Evolutionary conservation across 495 filamentous ascomycete species (phyloP).

Genomic region (Podospora comata): DNA sequence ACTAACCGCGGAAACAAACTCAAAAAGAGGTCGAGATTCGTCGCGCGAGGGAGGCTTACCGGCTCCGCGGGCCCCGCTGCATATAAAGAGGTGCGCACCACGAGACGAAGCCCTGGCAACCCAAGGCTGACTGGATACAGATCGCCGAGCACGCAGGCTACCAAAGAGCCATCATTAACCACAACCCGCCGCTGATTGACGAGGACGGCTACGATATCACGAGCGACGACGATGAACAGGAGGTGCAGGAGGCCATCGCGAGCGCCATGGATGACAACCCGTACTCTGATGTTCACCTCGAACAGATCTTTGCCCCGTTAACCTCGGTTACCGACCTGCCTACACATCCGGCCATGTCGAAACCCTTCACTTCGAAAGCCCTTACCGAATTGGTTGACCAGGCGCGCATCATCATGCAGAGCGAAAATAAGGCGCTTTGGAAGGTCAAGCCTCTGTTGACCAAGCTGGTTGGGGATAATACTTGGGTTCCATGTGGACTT

Average conservation of each 20-base stretch:
- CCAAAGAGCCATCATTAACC: slow-evolving; percentile 75
- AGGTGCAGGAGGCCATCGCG: slow-evolving; percentile 59
- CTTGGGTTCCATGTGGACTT: slow-evolving; percentile 70
- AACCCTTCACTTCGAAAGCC: slow-evolving; percentile 75
- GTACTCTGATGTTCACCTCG: slow-evolving; percentile 74
- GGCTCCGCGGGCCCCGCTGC: slow-evolving; percentile 64
- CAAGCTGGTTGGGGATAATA: slow-evolving; percentile 72
- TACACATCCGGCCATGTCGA: slow-evolving; percentile 76
- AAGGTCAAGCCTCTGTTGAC: slow-evolving; percentile 74
- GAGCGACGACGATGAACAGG: slow-evolving; percentile 71
- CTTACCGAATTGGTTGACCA: slow-evolving; percentile 75
- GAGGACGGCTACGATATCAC: slow-evolving; percentile 84
- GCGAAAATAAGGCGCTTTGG: slow-evolving; percentile 72
- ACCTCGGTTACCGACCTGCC: slow-evolving; percentile 83
- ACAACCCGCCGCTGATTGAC: slow-evolving; percentile 71
- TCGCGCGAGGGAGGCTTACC: slow-evolving; percentile 72
- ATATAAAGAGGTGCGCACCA: slow-evolving; percentile 74
- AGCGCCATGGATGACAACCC: slow-evolving; percentile 75
- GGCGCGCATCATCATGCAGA: slow-evolving; percentile 64
- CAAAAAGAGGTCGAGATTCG: slow-evolving; percentile 73
- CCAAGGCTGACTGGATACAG: slow-evolving; percentile 40
- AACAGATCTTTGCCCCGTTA: slow-evolving; percentile 81
- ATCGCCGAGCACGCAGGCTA: slow-evolving; percentile 81
- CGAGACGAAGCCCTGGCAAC: background rate
- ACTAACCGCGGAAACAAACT: slow-evolving; percentile 93